phyloP scores from a whole-genome alignment of 768 basidiomycete genomes.

The Tulasnella sp. region DNA sequence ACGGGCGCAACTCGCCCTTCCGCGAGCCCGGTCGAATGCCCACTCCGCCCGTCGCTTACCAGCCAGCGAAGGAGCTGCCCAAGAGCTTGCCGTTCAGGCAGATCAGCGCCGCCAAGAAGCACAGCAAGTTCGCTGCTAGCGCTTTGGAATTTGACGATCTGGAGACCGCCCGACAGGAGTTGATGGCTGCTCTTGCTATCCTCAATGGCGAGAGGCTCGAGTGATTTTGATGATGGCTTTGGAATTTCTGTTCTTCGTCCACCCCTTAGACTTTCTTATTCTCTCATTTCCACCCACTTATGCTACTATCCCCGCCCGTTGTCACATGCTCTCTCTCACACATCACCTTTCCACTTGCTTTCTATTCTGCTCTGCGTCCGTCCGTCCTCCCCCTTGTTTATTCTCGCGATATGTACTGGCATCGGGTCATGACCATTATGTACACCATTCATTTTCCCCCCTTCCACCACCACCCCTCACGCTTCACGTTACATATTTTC shows the following conservation, averaged over 20 bases:
- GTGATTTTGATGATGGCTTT: not conserved
- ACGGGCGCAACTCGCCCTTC: not conserved
- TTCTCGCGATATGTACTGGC: constrained; percentile 7
- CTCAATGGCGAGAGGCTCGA: constrained; percentile 36
- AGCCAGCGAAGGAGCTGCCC: constrained; percentile 15
- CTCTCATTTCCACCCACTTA: constrained; percentile 7
- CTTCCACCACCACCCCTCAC: constrained; percentile 12
- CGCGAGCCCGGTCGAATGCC: not conserved
- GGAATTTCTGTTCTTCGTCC: not conserved
- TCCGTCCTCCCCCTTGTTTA: not conserved
- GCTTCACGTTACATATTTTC: constrained; percentile 11
- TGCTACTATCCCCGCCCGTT: constrained; percentile 8
- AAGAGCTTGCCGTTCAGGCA: constrained; percentile 52
- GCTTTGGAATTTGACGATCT: constrained; percentile 95
- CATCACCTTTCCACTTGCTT: not conserved
- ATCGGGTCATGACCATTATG: constrained; percentile 16
- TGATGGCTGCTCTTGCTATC: constrained; percentile 66
- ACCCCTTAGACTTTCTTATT: constrained; percentile 7
- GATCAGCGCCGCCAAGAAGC: constrained; percentile 79
- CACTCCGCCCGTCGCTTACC: constrained; percentile 28
- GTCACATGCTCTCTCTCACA: not conserved
- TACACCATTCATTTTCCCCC: constrained; percentile 3
- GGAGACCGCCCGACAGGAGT: constrained; percentile 78
- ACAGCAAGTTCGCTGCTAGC: constrained; percentile 87
- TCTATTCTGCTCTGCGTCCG: constrained; percentile 7